Percentiles rank a stretch among this genome's conserved stretches.
These are phyloP conservation scores for Abrus pulchellus DNA, from an alignment of 306 rosid species.

Conservation along the genomic window DNA sequence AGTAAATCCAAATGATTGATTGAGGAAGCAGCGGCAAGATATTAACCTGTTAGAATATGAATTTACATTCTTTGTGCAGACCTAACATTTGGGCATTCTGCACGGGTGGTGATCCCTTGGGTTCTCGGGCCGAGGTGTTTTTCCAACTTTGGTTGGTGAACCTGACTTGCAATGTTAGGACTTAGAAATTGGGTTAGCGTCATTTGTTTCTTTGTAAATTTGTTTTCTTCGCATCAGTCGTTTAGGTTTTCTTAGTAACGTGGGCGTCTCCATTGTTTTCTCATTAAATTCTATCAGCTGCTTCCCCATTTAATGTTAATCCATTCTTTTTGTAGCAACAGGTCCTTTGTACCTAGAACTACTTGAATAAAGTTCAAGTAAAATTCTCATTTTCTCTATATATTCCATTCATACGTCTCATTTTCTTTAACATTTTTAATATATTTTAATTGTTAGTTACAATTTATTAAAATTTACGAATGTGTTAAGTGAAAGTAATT, in stretches of 20 bases:
- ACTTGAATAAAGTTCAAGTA: constrained; percentile 68
- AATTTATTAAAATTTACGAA: too few relatives aligned
- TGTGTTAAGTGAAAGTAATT: too few relatives aligned
- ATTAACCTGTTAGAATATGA: constrained; percentile 74
- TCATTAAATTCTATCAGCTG: constrained; percentile 60
- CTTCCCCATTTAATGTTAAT: constrained; percentile 65
- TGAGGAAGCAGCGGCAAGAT: constrained; percentile 74
- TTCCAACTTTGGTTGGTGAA: constrained; percentile 75
- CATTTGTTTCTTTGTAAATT: constrained; percentile 68
- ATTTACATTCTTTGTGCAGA: constrained; percentile 92
- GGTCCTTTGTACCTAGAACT: constrained; percentile 70
- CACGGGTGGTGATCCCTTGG: constrained; percentile 75
- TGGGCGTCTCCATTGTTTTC: constrained; percentile 56
- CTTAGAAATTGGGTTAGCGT: constrained; percentile 63
- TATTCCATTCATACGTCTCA: neutral
- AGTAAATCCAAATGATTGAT: constrained; percentile 66
- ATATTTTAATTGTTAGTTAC: too few relatives aligned
- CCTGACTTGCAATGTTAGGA: constrained; percentile 66
- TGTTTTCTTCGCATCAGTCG: constrained; percentile 52
- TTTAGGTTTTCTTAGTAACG: constrained; percentile 60
- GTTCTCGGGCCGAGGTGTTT: constrained; percentile 80
- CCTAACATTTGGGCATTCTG: constrained; percentile 81
- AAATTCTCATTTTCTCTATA: constrained; percentile 48
- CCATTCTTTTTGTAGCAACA: constrained; percentile 75
- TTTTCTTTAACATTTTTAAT: too few relatives aligned